Base-by-base conservation (phyloP, 75 land plant genomes). In the Chamaecyparis obtusa region DNA sequence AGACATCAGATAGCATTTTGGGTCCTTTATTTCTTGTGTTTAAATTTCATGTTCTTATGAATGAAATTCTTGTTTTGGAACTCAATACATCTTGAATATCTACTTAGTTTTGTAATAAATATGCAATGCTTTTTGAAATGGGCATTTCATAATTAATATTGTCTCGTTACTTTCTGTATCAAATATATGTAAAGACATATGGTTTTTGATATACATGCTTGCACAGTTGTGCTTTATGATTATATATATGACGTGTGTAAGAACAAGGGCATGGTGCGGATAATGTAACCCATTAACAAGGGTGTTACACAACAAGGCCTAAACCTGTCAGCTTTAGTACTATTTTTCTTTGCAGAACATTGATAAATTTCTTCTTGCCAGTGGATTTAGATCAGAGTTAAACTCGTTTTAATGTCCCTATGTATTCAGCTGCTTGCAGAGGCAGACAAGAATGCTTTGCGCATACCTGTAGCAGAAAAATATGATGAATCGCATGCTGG, bases 361-460 rank as follows among this genome's bases (percentile, higher is more conserved):
- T 81, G n/a, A 27, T 14, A 2, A 41, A 44, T 9, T 81, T 81
- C 24, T 81, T 81, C 83, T 81, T 81, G 49, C 3, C 39, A 24
- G 49, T 21, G n/a, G 32, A 27, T 27, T 81, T 81, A 9, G 30
- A 81, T 41, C 44, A 10, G 83, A 43, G 13, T 81, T 60, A 21
- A n/a, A 84, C 30, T 36, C 10, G 17, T 35, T 84, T 84, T 84
- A 35, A 84, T 35, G 43, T 86, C 46, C 32, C 44, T 57, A 39
- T 72, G n/a, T 87, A 55, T 44, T 84, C 95, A 98, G 99, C 78
- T 98, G 69, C 94, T 98, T 93, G 98, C 98, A 90, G 97, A 95
- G 89, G 96, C 99, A 77, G 96, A 90, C 84, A 93, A 90, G 87
- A 89, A 91, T 84, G 85, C 95, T 51, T 95, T 89, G 48, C 87